Evolutionary conservation across 2,329 filamentous ascomycete species (phyloP).

Genomic region (Xylariomycetidae sp.): DNA sequence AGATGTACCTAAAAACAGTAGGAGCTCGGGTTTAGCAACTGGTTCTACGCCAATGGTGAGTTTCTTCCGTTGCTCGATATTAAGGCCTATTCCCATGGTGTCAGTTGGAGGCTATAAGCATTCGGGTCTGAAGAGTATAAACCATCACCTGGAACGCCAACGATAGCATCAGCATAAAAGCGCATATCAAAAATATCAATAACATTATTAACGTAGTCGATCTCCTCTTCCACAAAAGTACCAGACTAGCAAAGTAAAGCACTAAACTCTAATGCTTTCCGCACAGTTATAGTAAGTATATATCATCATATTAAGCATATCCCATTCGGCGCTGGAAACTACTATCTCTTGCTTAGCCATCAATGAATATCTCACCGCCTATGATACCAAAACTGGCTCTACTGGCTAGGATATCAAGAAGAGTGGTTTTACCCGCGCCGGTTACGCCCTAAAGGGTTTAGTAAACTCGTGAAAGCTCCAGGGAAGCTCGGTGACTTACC

Average conservation of each 20-base stretch:
- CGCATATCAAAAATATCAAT: slow-evolving; percentile 66
- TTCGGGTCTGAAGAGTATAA: too few species aligned
- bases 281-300: slow-evolving; percentile 65
- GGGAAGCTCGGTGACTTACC: too few species aligned
- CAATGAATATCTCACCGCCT: slow-evolving; percentile 73
- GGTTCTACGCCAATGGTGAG: slow-evolving; percentile 89
- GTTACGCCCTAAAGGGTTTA: slow-evolving; percentile 43
- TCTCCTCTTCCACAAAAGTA: slow-evolving; percentile 56
- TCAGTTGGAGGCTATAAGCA: too few species aligned
- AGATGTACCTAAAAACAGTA: slow-evolving; percentile 56
- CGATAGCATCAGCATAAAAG: slow-evolving; percentile 60
- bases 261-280: slow-evolving; percentile 62
- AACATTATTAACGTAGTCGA: slow-evolving; percentile 63
- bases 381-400: slow-evolving; percentile 72
- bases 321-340: slow-evolving; percentile 80
- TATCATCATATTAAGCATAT: slow-evolving; percentile 61
- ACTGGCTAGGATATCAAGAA: slow-evolving; percentile 25
- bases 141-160: slow-evolving; percentile 55
- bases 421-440: slow-evolving; percentile 27
- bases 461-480: too few species aligned
- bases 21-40: slow-evolving; percentile 77
- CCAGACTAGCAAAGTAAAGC: slow-evolving; percentile 59
- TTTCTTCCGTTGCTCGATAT: slow-evolving; percentile 63
- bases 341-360: slow-evolving; percentile 64
- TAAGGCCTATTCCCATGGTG: too few species aligned